Base-by-base conservation (phyloP, 345 rosid species). In the Aegle marmelos region DNA sequence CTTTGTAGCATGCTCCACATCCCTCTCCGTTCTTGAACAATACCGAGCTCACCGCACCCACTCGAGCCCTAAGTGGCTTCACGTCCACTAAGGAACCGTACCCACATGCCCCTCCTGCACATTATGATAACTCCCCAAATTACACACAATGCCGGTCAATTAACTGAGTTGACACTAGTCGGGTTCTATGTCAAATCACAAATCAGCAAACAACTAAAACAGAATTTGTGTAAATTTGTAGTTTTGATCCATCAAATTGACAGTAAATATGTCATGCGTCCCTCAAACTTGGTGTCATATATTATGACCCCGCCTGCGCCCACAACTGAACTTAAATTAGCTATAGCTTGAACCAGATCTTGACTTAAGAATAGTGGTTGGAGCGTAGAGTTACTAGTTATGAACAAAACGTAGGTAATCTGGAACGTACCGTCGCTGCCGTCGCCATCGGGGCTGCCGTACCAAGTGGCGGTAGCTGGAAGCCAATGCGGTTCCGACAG, bases 391-490 rank as follows among this genome's bases (percentile, higher is more conserved):
- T 45, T 45, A 69, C 58, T 41, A 41, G 57, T 14, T 45, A 4
- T 48, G 58, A 27, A 69, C 53, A 73, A 36, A 59, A 37, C 25
- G 67, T 39, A 45, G 17, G 24, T 17, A 59, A 50, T 30, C 48
- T 30, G 65, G 27, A 9, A 68, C 79, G 54, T 81, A 94, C 99
- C 99, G 78, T 86, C 91, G 74, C 97, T 95, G 59, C 99, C 99
- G 78, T 95, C 99, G 8, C 99, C 99, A n/a, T 93, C 96, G 37
- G 99, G 91, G 78, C 88, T 87, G 57, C 99, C 99, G 84, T 95
- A 93, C 99, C 99, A 95, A 75, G 99, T 95, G 80, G 99, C 97
- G 7, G 94, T 92, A 25, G 99, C 99, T 9, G 91, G 91, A n/a
- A 77, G 80, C 99, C 99, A 95, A 64, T 74, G 93, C 56, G 68